Base-by-base conservation (phyloP, 768 basidiomycete species). In the Mycena albidolilacea region DNA sequence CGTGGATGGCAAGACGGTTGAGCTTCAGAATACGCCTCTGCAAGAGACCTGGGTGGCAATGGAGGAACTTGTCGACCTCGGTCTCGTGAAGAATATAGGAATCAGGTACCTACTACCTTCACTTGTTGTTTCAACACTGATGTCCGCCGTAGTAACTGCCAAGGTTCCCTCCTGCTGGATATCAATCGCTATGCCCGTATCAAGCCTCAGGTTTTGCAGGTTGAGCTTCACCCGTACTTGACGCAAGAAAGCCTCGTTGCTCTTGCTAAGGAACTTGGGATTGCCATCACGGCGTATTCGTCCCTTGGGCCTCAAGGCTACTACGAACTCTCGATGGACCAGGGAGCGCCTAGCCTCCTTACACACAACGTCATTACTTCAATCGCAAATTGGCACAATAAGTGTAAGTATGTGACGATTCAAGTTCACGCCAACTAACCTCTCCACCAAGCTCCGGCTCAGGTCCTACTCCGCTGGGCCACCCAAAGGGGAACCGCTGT, bases 31-130 rank as follows among this genome's bases (percentile, higher is more conserved):
- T 59, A 90, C 89, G 0, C 91, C 92, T 43, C 87, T 94, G 80
- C 90, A 91, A 77, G 92, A 94, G 85, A 97, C 96, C 15, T 97
- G 95, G 95, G 79, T 81, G 48, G 94, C 89, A 12, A 89, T 97
- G 91, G 96, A 97, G 82, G 85, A 87, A 72, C 88, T 97, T 30
- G 91, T 92, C 58, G 92, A 94, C 73, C 86, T 87, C 54, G 91
- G 92, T 8, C 80, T 92, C 57, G 90, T 85, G 11, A 95, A 90
- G 85, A 93, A 95, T 79, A 95, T 97, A 75, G 96, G 95, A 70
- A 78, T 95, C 75, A 92, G 91, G 92, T 90, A 76, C 80, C 76
- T 30, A 7, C 30, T 21, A 38, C 7, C 1, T 30, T 57, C 35
- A 38, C 55, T 21, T n/a, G 54, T 19, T 69, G 41, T 35, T 62